phyloP scores from a whole-genome alignment of 768 basidiomycete genomes.

The Hypsizygus marmoreus region DNA sequence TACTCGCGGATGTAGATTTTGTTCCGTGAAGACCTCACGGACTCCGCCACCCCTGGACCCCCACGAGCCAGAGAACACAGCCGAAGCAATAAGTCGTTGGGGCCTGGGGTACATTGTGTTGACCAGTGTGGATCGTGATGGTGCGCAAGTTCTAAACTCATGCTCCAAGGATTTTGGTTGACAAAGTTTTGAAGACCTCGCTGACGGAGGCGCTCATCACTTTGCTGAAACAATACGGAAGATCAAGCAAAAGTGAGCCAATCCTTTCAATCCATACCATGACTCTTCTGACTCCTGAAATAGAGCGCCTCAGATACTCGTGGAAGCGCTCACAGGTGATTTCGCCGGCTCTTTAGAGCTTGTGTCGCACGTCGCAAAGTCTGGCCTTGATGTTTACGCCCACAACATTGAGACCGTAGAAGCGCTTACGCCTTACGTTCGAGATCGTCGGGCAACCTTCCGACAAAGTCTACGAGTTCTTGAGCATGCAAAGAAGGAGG shows the following conservation, averaged over 20 bases:
- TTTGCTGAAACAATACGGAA: conserved; percentile 94
- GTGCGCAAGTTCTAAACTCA: conserved; percentile 42
- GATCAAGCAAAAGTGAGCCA: conserved; percentile 88
- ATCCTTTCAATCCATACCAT: background rate
- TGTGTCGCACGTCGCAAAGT: conserved; percentile 83
- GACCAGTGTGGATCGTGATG: conserved; percentile 96
- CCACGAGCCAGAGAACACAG: conserved; percentile 97
- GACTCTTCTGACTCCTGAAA: conserved; percentile 10
- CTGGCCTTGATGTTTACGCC: conserved; percentile 96
- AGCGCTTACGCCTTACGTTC: conserved; percentile 89
- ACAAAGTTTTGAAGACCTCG: conserved; percentile 61
- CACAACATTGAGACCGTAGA: conserved; percentile 99
- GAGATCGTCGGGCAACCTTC: conserved; percentile 93
- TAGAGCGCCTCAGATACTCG: conserved; percentile 92
- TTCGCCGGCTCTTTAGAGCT: conserved; percentile 79
- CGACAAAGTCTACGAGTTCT: conserved; percentile 81
- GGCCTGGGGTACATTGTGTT: conserved; percentile 97
- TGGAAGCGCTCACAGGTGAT: conserved; percentile 96
- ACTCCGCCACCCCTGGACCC: conserved; percentile 89
- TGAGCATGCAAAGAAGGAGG: conserved; percentile 79
- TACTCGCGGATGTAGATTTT: conserved; percentile 96
- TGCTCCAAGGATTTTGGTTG: conserved; percentile 1
- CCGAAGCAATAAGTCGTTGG: conserved; percentile 98
- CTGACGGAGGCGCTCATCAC: conserved; percentile 89
- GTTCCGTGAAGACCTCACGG: conserved; percentile 92